phyloP scores from a whole-genome alignment of 1,284 basidiomycete species.

The Leccinum glutinopallens region DNA sequence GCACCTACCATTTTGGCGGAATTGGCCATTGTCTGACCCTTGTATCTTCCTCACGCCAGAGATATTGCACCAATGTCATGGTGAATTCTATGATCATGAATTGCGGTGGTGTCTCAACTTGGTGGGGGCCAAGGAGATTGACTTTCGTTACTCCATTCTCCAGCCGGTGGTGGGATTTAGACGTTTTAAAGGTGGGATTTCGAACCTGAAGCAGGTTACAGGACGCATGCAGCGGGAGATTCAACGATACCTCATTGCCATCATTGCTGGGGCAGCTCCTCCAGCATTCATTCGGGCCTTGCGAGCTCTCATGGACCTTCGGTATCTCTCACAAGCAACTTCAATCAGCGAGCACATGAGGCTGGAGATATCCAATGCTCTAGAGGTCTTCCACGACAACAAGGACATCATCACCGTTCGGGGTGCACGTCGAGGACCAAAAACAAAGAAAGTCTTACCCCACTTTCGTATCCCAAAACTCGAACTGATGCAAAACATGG shows the following conservation, averaged over 20 bases:
- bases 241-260: not conserved
- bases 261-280: not conserved
- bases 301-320: conserved; percentile 27
- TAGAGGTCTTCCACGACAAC: not conserved
- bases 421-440: not conserved
- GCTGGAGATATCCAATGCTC: not conserved
- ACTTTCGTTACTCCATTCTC: not conserved
- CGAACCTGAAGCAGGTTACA: not conserved
- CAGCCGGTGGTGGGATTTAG: not conserved
- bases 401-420: not conserved
- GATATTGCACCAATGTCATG: not conserved
- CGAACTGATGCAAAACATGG: not conserved
- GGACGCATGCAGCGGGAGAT: not conserved
- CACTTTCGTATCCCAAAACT: not conserved
- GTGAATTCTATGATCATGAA: not conserved
- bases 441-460: not conserved
- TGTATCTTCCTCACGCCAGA: not conserved
- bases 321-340: conserved; percentile 12
- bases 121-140: not conserved
- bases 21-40: not conserved
- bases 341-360: not conserved
- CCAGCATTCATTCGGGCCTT: conserved; percentile 1
- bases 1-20: not conserved
- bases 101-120: not conserved
- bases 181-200: not conserved